These are phyloP conservation scores for Nemania sp. DNA, from an alignment of 2,329 filamentous ascomycete genomes.

Conservation along the genomic window DNA sequence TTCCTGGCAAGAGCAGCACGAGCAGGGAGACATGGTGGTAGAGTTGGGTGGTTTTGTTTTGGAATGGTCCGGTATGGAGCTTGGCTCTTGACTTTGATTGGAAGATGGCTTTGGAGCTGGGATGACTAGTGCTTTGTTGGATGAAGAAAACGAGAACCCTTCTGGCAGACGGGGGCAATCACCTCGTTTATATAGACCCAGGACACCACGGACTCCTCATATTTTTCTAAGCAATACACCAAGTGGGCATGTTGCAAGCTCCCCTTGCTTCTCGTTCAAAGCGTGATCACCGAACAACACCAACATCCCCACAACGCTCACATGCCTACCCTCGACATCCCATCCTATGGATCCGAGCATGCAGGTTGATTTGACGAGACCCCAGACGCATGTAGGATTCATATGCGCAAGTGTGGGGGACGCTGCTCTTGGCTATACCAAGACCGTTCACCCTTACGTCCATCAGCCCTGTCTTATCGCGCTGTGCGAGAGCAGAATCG, in stretches of 20 bases:
- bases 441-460: conserved; percentile 1
- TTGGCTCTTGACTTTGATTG: conserved; percentile 11
- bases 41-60: too few species aligned
- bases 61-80: too few species aligned
- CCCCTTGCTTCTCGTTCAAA: neutral
- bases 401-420: conserved; percentile 4
- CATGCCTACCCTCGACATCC: neutral
- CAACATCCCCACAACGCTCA: neutral
- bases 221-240: too few species aligned
- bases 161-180: conserved; percentile 8
- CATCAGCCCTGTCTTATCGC: neutral
- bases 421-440: conserved; percentile 10
- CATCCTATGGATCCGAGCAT: neutral
- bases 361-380: neutral
- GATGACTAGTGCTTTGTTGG: conserved; percentile 2
- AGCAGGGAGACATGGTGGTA: conserved; percentile 12
- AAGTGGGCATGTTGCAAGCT: too few species aligned
- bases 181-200: conserved; percentile 7
- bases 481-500: conserved; percentile 6
- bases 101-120: neutral
- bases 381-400: neutral
- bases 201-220: neutral
- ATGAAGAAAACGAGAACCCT: conserved; percentile 12
- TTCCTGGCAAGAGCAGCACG: conserved; percentile 11
- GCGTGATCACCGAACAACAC: neutral